Evolutionary conservation across 1,284 basidiomycete species (phyloP), one percentile per base, ranked within the genome.

Genomic region (Microbotryum intermedium): DNA sequence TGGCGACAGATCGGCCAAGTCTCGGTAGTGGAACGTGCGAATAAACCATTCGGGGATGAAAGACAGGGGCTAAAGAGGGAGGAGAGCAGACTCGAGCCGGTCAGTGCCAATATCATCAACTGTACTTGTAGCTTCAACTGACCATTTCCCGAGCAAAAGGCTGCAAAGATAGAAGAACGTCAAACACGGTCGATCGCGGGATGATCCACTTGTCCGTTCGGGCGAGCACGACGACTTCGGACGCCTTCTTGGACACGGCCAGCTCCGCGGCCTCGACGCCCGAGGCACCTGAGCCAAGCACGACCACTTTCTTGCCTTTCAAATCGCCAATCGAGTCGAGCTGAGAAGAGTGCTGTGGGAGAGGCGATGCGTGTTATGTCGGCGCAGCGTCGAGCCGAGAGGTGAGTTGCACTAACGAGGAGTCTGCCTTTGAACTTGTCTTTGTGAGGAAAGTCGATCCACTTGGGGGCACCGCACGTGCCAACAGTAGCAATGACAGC

Each of bases 261-360:
- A 79, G 78, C 67, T 84, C 82, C n/a, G 82, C 80, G 1, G 82
- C 80, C 67, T 84, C 83, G 20, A 84, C 80, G 9, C 81, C 83
- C 52, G 79, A 81, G 0, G 83, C 83, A 0, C 83, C 83, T 45
- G 79, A 79, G 0, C 83, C 83, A 26, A 85, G 75, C 3, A 83
- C 76, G 13, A 80, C 75, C 4, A 82, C 74, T 20, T 75, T 77
- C 73, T 82, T 83, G 1, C 78, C 81, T 52, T 71, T 64, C 50
- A 74, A 71, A 20, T 75, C 72, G 3, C 72, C 67, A 6, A 39
- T 39, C 8, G 76, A 69, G 62, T 81, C 79, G 11, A 84, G 77
- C 65, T 82, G 74, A 0, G 79, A 80, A 1, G 82, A 83, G 68
- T 84, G 83, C 2, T 39, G 13, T 39, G 34, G 34, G 34, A 39